Evolutionary conservation across 2,329 filamentous ascomycete genomes (phyloP).

Genomic region (Calonectria pseudoturangicola): DNA sequence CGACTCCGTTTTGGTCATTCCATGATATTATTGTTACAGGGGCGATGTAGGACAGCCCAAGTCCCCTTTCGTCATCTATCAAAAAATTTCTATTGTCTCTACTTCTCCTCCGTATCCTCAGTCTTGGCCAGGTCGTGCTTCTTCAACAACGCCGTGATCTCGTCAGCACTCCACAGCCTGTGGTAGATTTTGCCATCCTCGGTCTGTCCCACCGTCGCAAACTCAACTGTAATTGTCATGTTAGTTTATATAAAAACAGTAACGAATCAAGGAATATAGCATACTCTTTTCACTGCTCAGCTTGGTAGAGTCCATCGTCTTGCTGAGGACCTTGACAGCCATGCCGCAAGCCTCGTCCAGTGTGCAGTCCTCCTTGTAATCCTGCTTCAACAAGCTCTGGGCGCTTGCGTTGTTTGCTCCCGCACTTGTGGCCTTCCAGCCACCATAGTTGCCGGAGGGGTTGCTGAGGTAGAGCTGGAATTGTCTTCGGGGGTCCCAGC

Average conservation of each 20-base stretch:
- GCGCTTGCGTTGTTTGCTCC: constrained; percentile 99
- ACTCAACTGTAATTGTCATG: constrained; percentile 82
- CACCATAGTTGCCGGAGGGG: constrained; percentile 98
- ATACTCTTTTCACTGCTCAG: constrained; percentile 98
- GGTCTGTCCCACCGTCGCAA: constrained; percentile 97
- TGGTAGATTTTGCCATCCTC: constrained; percentile 98
- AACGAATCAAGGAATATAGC: constrained; percentile 54
- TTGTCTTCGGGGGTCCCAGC: constrained; percentile 95
- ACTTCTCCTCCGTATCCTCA: constrained; percentile 82
- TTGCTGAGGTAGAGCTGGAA: constrained; percentile 99
- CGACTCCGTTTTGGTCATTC: constrained; percentile 51
- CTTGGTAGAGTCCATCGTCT: constrained; percentile 99
- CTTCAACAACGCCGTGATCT: constrained; percentile 94
- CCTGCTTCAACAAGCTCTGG: constrained; percentile 97
- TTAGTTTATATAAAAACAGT: neutral
- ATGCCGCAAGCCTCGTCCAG: constrained; percentile 97
- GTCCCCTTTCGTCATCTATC: constrained; percentile 54
- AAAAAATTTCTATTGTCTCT: constrained; percentile 56
- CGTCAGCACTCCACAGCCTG: constrained; percentile 96
- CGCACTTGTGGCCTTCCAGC: constrained; percentile 98
- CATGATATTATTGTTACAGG: constrained; percentile 58
- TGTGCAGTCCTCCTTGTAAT: constrained; percentile 99
- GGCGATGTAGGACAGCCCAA: constrained; percentile 50
- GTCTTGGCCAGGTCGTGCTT: constrained; percentile 96
- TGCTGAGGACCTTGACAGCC: constrained; percentile 99